Base-by-base conservation (phyloP, 106 monocot species). In the Dioscorea zingiberensis region DNA sequence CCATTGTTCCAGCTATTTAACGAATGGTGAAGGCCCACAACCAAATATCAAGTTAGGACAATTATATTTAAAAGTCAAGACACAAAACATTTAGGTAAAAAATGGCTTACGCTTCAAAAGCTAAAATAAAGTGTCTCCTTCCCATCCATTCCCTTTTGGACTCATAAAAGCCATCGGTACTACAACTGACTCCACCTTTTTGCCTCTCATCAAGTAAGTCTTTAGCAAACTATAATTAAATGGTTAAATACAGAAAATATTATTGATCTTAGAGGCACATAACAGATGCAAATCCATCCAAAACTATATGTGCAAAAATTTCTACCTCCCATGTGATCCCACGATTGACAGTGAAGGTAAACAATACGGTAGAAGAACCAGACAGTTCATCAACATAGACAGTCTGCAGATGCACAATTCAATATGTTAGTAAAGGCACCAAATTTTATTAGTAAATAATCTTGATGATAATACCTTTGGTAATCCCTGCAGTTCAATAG, bases 61-160 rank as follows among this genome's bases (percentile, higher is more conserved):
- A n/a, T n/a, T n/a, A n/a, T n/a, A n/a, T n/a, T n/a, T n/a, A n/a
- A n/a, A n/a, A n/a, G n/a, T n/a, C n/a, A n/a, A n/a, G n/a, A n/a
- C n/a, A n/a, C n/a, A n/a, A n/a, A n/a, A n/a, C n/a, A n/a, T n/a
- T n/a, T n/a, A n/a, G n/a, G n/a, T n/a, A n/a, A n/a, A 38, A 22
- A 18, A 62, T 47, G 14, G 12, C 51, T 75, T 89, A 98, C 98
- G 89, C 77, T 84, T 98, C 92, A 46, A 84, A 69, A 48, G 98
- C 93, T 64, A 93, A 72, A 62, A 89, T 75, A 59, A 82, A 92
- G 54, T 98, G 98, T 26, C 98, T 81, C 73, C 73, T 86, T 16
- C 98, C 92, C 84, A 93, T 89, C 93, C 93, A 98, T 71, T 98
- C 98, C 73, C 98, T 83, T 78, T 58, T 84, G 38, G 98, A 98